Evolutionary conservation across 2,329 filamentous ascomycete genomes (phyloP).

Genomic region (Penicillium sp.): DNA sequence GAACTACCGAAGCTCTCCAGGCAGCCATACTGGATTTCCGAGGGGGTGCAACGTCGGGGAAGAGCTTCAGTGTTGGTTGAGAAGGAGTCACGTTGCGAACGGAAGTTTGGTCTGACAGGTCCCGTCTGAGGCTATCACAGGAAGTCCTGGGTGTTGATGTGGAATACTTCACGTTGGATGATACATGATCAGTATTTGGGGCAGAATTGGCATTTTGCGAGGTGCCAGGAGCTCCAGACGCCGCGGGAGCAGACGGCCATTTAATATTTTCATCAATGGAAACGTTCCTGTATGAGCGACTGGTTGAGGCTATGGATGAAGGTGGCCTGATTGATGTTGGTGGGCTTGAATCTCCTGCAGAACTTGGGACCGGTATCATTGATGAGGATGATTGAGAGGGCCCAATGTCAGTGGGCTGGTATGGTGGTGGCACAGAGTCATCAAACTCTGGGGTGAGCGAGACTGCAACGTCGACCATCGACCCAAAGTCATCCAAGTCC

Average conservation of each 20-base stretch:
- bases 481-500: conserved; percentile 36
- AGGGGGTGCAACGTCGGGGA: conserved; percentile 36
- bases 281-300: conserved; percentile 6
- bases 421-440: conserved; percentile 25
- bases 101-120: conserved; percentile 8
- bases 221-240: conserved; percentile 4
- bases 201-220: neutral
- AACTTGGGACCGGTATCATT: conserved; percentile 1
- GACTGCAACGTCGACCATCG: conserved; percentile 36
- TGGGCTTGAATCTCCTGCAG: conserved; percentile 5
- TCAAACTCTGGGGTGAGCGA: conserved; percentile 28
- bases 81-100: conserved; percentile 14
- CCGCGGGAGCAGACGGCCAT: conserved; percentile 11
- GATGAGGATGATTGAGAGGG: conserved; percentile 7
- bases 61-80: conserved; percentile 32
- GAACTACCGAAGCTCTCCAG: conserved; percentile 23
- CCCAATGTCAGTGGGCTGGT: conserved; percentile 9
- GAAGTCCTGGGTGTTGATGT: neutral
- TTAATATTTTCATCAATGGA: conserved; percentile 10
- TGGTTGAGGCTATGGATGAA: conserved; percentile 11
- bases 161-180: neutral
- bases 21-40: conserved; percentile 33
- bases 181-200: neutral
- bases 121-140: conserved; percentile 6
- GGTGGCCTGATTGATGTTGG: neutral